These are phyloP conservation scores for Penicillium sp. DNA, from an alignment of 2,329 filamentous ascomycete species.

Conservation along the genomic window DNA sequence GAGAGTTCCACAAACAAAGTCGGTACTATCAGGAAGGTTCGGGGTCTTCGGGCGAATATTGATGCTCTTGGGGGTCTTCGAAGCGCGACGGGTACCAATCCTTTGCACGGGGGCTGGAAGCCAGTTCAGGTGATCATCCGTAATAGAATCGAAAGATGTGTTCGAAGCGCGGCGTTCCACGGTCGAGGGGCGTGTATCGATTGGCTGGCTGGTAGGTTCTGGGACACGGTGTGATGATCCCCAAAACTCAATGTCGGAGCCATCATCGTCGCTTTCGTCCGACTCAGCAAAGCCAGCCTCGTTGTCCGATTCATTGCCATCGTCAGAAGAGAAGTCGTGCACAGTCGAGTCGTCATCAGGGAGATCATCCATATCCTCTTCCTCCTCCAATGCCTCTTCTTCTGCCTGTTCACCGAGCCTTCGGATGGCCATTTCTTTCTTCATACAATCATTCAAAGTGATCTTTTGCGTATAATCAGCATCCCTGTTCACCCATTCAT, in stretches of 20 bases:
- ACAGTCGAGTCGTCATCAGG: conserved; percentile 63
- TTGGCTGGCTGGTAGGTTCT: conserved; percentile 54
- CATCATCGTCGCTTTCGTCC: conserved; percentile 61
- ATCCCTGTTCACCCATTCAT: conserved; percentile 84
- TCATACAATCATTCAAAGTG: conserved; percentile 84
- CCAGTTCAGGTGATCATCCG: conserved; percentile 32
- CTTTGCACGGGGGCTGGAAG: conserved; percentile 31
- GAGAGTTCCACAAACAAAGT: conserved; percentile 97
- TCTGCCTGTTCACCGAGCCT: conserved; percentile 85
- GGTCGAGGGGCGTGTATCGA: conserved; percentile 48
- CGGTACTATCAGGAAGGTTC: conserved; percentile 91
- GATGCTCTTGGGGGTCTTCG: conserved; percentile 38
- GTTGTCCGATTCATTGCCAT: conserved; percentile 80
- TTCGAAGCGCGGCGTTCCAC: conserved; percentile 50
- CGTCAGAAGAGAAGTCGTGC: conserved; percentile 51
- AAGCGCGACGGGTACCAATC: conserved; percentile 30
- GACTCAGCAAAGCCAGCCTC: conserved; percentile 69
- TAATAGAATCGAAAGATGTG: conserved; percentile 54
- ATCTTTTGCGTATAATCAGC: conserved; percentile 66
- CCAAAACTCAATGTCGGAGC: conserved; percentile 66
- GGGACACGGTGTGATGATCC: conserved; percentile 48
- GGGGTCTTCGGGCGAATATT: conserved; percentile 68
- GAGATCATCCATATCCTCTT: conserved; percentile 63
- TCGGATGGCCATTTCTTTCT: conserved; percentile 85
- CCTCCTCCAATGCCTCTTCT: conserved; percentile 77